Evolutionary conservation across 805 yeast species (phyloP), one percentile per base, ranked within the genome.

Genomic region (Peterozyma xylosa): DNA sequence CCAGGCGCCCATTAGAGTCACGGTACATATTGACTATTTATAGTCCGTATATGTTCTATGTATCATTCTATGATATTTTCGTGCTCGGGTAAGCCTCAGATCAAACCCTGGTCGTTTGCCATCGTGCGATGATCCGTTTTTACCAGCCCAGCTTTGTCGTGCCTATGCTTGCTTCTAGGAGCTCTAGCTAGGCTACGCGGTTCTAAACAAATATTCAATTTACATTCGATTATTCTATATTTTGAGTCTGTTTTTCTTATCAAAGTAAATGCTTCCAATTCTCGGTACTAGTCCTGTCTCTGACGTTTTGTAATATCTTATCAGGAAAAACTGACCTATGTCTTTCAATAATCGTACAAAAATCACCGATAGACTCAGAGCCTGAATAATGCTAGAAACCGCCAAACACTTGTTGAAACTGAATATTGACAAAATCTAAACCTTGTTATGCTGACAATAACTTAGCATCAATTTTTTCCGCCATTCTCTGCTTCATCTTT

Each of bases 21-120:
- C 82, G 77, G 78, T 58, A 62, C 70, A 66, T 67, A 64, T 71
- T 59, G 45, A 50, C 65, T 56, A 37, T 21, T 21, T 21, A 21
- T 21, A 7, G 27, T 21, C 27, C 27, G 27, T 21, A 21, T 21
- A 57, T 63, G 77, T 63, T 55, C 55, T 53, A 50, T 62, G 66
- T 60, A 67, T 59, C 42, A 38, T 33, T 43, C 64, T 71, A 63
- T 30, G 21, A 15, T 32, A 60, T 50, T 67, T 74, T 75, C 86
- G 95, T 86, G 95, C 95, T 86, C 90, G 93, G 93, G 93, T 85
- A 67, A 69, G 86, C 85, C 93, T 84, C 74, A 86, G 90, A 86
- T 66, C 45, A 67, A 78, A 55, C 55, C 68, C 48, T 49, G 46
- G 44, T 41, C 33, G n/a, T 17, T 35, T 41, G 50, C 46, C 37